Percentiles rank a stretch among this genome's conserved stretches.
Evolutionary conservation across 176 grass and related monocot species (phyloP).

Genomic region (Eragrostis nindensis): DNA sequence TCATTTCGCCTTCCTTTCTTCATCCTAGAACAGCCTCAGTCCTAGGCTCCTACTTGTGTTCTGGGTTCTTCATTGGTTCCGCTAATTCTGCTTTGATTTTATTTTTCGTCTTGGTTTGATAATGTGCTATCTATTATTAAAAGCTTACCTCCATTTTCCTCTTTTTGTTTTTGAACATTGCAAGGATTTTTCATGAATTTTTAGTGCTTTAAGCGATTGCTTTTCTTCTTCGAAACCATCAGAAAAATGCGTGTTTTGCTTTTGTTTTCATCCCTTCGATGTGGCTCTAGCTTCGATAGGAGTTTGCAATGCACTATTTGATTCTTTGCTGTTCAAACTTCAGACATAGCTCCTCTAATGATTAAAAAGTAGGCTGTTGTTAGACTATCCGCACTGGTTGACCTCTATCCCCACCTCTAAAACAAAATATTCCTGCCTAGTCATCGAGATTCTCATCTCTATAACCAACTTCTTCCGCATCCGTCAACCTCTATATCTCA

Average conservation of each 20-base stretch:
- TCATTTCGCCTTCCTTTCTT: neutral
- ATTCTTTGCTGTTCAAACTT: neutral
- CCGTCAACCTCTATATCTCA: no score
- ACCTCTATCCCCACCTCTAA: no score
- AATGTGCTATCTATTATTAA: neutral
- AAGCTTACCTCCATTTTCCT: no score
- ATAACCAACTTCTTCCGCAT: no score
- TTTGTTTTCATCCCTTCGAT: no score
- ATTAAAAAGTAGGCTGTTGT: neutral
- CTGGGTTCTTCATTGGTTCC: neutral
- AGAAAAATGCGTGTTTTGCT: no score
- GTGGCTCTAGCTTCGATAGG: neutral
- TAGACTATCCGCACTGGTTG: no score
- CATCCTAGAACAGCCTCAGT: neutral
- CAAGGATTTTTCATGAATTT: no score
- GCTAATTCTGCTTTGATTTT: neutral
- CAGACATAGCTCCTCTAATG: neutral
- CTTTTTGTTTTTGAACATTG: no score
- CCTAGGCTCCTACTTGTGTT: neutral
- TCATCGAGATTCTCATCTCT: no score
- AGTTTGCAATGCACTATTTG: neutral
- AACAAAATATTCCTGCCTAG: no score
- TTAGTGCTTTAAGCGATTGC: no score
- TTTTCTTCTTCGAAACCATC: conserved; percentile 10
- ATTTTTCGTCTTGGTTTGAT: neutral